Conservation (phyloP, 257 asterid genomes). For the Petunia axillaris region DNA sequence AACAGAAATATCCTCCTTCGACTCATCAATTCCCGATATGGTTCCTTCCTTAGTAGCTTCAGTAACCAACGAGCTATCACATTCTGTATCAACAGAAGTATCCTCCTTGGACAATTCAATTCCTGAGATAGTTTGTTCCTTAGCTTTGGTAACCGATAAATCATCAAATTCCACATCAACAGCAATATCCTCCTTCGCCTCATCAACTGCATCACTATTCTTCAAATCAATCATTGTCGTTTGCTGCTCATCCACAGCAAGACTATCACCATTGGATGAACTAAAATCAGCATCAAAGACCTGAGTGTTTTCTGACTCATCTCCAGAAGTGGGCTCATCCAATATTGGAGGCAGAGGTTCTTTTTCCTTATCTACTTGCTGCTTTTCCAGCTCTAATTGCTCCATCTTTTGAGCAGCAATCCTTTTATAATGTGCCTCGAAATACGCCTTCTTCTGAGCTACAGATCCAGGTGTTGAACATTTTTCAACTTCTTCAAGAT, state of each 20-base stretch:
- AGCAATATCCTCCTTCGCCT: conserved; percentile 37
- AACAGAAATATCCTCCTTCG: conserved; percentile 36
- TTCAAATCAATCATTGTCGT: not conserved
- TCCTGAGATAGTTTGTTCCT: conserved; percentile 21
- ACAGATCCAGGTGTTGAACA: conserved; percentile 92
- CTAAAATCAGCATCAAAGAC: conserved; percentile 18
- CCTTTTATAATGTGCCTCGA: conserved; percentile 92
- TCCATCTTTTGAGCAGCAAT: conserved; percentile 83
- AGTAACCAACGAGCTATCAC: conserved; percentile 34
- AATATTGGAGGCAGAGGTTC: conserved; percentile 34
- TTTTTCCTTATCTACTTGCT: conserved; percentile 22
- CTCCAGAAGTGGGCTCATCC: conserved; percentile 37
- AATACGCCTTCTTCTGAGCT: conserved; percentile 90
- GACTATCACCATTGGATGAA: conserved; percentile 34
- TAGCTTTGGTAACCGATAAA: conserved; percentile 35
- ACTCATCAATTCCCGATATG: not conserved
- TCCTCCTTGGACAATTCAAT: conserved; percentile 37
- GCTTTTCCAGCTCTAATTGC: conserved; percentile 63
- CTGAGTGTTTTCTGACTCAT: not conserved
- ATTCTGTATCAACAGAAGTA: conserved; percentile 31
- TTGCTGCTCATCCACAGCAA: conserved; percentile 35
- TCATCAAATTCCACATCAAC: conserved; percentile 36
- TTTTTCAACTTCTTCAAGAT: conserved; percentile 90
- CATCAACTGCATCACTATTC: conserved; percentile 29
- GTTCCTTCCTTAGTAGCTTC: conserved; percentile 38